Evolutionary conservation across 768 basidiomycete genomes (phyloP).

Genomic region (Mycena rosella): DNA sequence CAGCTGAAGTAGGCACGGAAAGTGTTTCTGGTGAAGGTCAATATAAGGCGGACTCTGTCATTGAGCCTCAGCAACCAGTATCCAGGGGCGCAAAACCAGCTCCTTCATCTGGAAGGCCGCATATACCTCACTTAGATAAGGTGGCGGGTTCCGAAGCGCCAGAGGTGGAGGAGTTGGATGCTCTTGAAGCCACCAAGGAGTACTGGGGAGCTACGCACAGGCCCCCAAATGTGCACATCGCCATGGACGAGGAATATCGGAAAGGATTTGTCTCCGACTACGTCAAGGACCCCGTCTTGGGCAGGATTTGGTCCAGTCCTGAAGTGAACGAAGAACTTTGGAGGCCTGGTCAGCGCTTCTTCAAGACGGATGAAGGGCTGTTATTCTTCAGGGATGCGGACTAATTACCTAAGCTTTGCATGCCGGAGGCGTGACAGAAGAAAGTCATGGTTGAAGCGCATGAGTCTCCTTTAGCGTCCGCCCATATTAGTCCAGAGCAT

Average conservation of each 20-base stretch:
- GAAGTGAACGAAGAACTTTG: neutral
- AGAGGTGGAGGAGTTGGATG: too few relatives aligned
- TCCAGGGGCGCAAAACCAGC: too few relatives aligned
- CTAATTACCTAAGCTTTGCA: slow-evolving; percentile 29
- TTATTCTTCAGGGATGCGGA: slow-evolving; percentile 34
- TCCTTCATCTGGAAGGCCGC: too few relatives aligned
- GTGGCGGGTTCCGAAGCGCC: too few relatives aligned
- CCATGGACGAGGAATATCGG: neutral
- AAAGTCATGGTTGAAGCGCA: slow-evolving; percentile 10
- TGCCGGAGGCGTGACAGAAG: slow-evolving; percentile 12
- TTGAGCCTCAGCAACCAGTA: too few relatives aligned
- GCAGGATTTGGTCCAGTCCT: neutral
- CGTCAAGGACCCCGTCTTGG: neutral
- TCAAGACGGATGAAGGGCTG: slow-evolving; percentile 27
- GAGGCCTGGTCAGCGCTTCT: slow-evolving; percentile 25
- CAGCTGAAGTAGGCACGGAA: too few relatives aligned
- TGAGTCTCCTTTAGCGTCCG: slow-evolving; percentile 21
- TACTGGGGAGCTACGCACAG: neutral
- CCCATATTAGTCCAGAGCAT: slow-evolving; percentile 7
- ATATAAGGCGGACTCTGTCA: too few relatives aligned
- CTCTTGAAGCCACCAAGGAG: neutral
- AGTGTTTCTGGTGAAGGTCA: too few relatives aligned
- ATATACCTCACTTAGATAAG: too few relatives aligned
- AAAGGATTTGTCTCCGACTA: neutral
- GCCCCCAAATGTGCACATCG: neutral